Evolutionary conservation across 306 rosid genomes (phyloP), one percentile per base, ranked within the genome.

Genomic region (Hylodesmum podocarpum): DNA sequence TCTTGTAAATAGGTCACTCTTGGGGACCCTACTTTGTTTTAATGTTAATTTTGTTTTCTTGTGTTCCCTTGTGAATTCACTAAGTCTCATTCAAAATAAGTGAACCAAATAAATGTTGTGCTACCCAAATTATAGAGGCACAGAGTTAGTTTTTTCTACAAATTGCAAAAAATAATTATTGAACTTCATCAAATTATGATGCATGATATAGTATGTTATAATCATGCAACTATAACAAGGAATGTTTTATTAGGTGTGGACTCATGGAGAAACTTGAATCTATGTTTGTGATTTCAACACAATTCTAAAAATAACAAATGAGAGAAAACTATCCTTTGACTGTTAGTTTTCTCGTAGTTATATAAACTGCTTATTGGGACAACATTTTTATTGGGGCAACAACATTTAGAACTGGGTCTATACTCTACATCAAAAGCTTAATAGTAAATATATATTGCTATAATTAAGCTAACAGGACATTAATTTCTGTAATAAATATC

Each of bases 21-120:
- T 37, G 43, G 1, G 1, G n/a, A 36, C 57, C 53, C 31, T 9
- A 8, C 59, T 41, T 50, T 80, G 79, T 71, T 59, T 67, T 9
- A 36, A 46, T 81, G 72, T 66, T 65, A 36, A 4, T 55, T 62
- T 63, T 36, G 72, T 64, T 76, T 63, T 55, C 25, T 34, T 28
- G 33, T 73, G 54, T 67, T 19, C 25, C 41, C 64, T 65, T 5
- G 33, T 72, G 70, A 80, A 5, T 10, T 14, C 39, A 5, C 16
- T 53, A 31, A 31, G 7, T 54, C 51, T 43, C 25, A 18, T 55
- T n/a, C 33, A 28, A 14, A 67, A 68, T 0, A 14, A 58, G 6
- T 53, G 73, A 46, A 44, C 24, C 25, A 66, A 44, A 70, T 43
- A 57, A 76, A 62, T 37, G 28, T 4, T 44, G 25, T 75, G 65